A percentile compares a stretch with the other conserved stretches of the same genome.
These are phyloP conservation scores for Phanerodontia chrysosporium DNA, from an alignment of 768 basidiomycete genomes.

Conservation along the genomic window DNA sequence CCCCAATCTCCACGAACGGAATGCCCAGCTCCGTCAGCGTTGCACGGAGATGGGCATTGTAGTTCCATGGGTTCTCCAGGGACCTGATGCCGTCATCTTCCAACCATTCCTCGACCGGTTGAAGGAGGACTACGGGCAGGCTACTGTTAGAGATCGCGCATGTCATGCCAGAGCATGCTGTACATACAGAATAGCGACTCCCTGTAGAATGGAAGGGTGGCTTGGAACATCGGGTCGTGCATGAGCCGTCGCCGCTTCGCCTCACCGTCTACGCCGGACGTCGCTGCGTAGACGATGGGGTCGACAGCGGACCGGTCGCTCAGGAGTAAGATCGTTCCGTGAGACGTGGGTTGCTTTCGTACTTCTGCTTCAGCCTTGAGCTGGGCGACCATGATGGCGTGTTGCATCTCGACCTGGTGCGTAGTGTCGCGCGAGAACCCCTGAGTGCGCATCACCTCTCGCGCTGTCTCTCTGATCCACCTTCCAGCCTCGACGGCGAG, in stretches of 20 bases:
- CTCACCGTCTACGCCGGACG: constrained; percentile 38
- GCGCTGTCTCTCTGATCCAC: constrained; percentile 59
- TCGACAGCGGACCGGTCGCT: constrained; percentile 67
- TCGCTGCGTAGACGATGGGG: constrained; percentile 53
- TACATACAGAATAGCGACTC: constrained; percentile 35
- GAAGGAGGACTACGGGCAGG: constrained; percentile 38
- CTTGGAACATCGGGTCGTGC: constrained; percentile 35
- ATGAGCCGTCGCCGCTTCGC: constrained; percentile 35
- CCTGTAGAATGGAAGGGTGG: constrained; percentile 39
- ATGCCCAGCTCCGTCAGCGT: constrained; percentile 41
- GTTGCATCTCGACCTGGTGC: constrained; percentile 54
- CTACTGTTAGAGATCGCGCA: neutral
- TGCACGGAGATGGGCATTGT: constrained; percentile 26
- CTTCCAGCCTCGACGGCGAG: constrained; percentile 31
- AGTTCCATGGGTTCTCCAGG: constrained; percentile 40
- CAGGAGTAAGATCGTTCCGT: constrained; percentile 30
- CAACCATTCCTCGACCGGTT: constrained; percentile 54
- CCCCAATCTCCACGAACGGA: constrained; percentile 41
- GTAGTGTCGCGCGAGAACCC: constrained; percentile 53
- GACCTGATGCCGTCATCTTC: constrained; percentile 61
- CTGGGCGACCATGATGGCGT: constrained; percentile 57
- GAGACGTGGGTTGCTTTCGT: neutral
- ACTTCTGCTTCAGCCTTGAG: constrained; percentile 37
- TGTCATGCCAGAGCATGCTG: neutral
- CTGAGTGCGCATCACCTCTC: constrained; percentile 47